Percentiles rank a stretch among this genome's conserved stretches.
phyloP scores from a whole-genome alignment of 2,329 filamentous ascomycete species.

The Penicillium brevicompactum region DNA sequence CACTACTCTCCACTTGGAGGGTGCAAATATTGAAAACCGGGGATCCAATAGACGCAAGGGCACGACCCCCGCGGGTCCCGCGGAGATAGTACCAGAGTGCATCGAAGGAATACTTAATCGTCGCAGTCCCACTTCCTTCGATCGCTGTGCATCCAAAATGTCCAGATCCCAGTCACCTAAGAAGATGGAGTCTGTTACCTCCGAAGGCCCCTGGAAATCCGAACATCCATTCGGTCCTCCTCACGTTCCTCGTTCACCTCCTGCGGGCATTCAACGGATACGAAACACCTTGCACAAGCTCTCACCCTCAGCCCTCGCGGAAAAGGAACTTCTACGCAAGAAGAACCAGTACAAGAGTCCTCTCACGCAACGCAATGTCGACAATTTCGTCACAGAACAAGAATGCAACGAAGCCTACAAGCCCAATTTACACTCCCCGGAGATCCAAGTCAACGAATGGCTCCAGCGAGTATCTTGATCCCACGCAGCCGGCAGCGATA shows the following conservation, averaged over 20 bases:
- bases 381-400: slow-evolving; percentile 38
- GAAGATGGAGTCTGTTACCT: slow-evolving; percentile 14
- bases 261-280: slow-evolving; percentile 36
- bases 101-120: slow-evolving; percentile 10
- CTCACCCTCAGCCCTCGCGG: slow-evolving; percentile 35
- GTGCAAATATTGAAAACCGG: background rate
- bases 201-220: slow-evolving; percentile 33
- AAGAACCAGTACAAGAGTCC: slow-evolving; percentile 39
- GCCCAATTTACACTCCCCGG: slow-evolving; percentile 57
- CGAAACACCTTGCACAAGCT: slow-evolving; percentile 39
- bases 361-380: slow-evolving; percentile 40
- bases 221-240: slow-evolving; percentile 37
- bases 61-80: slow-evolving; percentile 12
- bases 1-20: background rate
- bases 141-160: background rate
- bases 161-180: background rate
- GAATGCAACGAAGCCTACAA: slow-evolving; percentile 56
- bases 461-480: slow-evolving; percentile 72
- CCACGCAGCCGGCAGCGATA: background rate
- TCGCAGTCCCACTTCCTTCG: background rate
- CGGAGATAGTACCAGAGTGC: slow-evolving; percentile 13
- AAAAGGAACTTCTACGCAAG: slow-evolving; percentile 38
- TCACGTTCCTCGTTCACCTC: slow-evolving; percentile 27
- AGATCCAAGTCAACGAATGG: slow-evolving; percentile 75
- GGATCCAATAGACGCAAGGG: slow-evolving; percentile 10